A percentile compares a stretch with the other conserved stretches of the same genome.
phyloP scores from a whole-genome alignment of 1,139 yeast species.

The Diutina scorzettiae region DNA sequence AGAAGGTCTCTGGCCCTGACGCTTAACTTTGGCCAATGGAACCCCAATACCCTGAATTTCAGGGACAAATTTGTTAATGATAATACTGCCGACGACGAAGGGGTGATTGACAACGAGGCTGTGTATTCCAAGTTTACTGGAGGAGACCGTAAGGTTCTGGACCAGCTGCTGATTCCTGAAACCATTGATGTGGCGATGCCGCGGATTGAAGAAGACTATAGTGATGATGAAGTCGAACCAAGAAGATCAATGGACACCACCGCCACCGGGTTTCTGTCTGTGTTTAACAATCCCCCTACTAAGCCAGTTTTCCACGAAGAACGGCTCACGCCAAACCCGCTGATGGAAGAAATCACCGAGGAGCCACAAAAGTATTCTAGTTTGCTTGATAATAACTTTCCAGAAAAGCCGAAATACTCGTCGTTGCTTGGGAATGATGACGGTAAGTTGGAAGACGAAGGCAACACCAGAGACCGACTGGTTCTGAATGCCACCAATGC shows the following conservation, averaged over 20 bases:
- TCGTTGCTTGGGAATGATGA: not conserved
- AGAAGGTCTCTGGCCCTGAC: slow-evolving; percentile 2
- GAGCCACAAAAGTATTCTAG: not conserved
- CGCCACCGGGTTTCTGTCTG: not conserved
- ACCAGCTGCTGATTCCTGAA: not conserved
- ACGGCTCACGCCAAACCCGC: slow-evolving; percentile 4
- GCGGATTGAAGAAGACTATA: not conserved
- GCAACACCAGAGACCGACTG: not conserved
- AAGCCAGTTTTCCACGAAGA: slow-evolving; percentile 4
- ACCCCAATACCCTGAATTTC: slow-evolving; percentile 2
- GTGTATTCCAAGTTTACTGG: slow-evolving; percentile 1
- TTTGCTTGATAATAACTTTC: not conserved
- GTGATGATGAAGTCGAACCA: not conserved
- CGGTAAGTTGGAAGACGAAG: not conserved
- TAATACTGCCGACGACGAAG: not conserved
- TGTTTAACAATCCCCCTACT: not conserved
- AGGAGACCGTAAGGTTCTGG: not conserved
- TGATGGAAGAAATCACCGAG: not conserved
- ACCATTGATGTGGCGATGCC: slow-evolving; percentile 6
- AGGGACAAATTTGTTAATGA: slow-evolving; percentile 1
- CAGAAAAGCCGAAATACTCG: not conserved
- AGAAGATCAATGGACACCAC: not conserved
- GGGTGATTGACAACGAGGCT: not conserved
- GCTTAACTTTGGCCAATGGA: slow-evolving; percentile 1
- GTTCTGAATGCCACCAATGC: not conserved